Conservation (phyloP, 2,329 filamentous ascomycete species). For the Xylaria sp. region DNA sequence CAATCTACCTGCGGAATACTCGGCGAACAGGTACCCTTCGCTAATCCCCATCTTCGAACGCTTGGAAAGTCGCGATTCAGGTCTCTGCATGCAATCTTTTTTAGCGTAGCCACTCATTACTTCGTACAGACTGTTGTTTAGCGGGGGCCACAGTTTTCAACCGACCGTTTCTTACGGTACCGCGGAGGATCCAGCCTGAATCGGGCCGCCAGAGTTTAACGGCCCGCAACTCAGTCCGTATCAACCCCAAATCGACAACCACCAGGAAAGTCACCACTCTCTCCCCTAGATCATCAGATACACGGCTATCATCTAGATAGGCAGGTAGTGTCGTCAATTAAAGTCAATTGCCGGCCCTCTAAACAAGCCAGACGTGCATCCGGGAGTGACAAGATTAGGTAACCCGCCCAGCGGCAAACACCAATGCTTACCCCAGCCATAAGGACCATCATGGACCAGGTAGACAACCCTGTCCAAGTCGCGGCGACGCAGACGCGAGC, state of each 20-base stretch:
- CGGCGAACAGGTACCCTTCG: slow-evolving; percentile 3
- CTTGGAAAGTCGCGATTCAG: slow-evolving; percentile 6
- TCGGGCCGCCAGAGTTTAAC: too few species aligned
- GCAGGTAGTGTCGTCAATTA: not conserved
- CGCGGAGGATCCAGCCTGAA: too few species aligned
- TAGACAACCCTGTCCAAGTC: not conserved
- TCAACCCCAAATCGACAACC: too few species aligned
- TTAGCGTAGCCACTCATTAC: not conserved
- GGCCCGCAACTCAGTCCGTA: too few species aligned
- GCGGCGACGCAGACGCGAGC: not conserved
- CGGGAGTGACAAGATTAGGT: not conserved
- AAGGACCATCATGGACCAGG: not conserved
- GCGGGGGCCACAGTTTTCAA: not conserved
- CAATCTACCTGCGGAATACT: slow-evolving; percentile 3
- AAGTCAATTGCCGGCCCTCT: not conserved
- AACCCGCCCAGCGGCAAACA: not conserved
- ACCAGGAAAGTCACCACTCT: too few species aligned
- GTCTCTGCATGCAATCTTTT: slow-evolving; percentile 5
- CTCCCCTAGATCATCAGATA: too few species aligned
- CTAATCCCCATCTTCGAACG: not conserved
- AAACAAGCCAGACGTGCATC: not conserved
- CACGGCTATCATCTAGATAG: too few species aligned
- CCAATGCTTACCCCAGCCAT: too few species aligned
- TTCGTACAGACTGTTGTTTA: not conserved
- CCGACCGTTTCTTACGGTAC: too few species aligned